Evolutionary conservation across 2,329 filamentous ascomycete genomes (phyloP).

Genomic region (Cordyceps militaris): DNA sequence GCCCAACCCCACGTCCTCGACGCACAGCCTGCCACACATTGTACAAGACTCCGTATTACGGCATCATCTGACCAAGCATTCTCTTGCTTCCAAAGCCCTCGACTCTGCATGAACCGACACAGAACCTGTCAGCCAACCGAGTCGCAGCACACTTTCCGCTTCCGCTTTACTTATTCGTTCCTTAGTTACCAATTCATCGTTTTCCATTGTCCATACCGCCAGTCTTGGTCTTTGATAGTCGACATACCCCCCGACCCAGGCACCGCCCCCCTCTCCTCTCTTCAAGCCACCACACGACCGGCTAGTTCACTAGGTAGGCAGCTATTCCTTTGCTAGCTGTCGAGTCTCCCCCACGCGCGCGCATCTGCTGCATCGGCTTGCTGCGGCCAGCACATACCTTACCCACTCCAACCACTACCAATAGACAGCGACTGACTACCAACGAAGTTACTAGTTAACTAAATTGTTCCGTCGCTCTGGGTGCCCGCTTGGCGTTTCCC

Average conservation of each 20-base stretch:
- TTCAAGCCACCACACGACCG: background rate
- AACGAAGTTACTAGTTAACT: background rate
- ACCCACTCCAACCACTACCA: slow-evolving; percentile 1
- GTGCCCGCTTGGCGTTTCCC: background rate
- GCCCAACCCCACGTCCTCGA: too few relatives aligned
- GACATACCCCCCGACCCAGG: background rate
- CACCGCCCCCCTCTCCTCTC: slow-evolving; percentile 3
- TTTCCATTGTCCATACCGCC: slow-evolving; percentile 6
- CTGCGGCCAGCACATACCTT: slow-evolving; percentile 12
- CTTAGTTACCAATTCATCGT: background rate
- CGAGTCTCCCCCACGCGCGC: background rate
- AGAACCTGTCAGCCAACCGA: too few relatives aligned
- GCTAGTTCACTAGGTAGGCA: background rate
- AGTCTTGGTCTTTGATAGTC: background rate
- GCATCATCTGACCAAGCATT: too few relatives aligned
- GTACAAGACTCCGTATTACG: background rate
- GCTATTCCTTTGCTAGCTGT: background rate
- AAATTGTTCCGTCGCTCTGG: background rate
- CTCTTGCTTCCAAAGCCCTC: too few relatives aligned
- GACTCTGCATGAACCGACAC: too few relatives aligned
- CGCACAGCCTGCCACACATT: background rate
- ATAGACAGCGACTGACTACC: too few relatives aligned
- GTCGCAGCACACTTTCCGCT: too few relatives aligned
- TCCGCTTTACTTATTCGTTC: too few relatives aligned
- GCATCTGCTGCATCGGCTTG: background rate